Evolutionary conservation across 2,329 filamentous ascomycete genomes (phyloP), one percentile per base, ranked within the genome.

Genomic region (Diaporthe capsici): DNA sequence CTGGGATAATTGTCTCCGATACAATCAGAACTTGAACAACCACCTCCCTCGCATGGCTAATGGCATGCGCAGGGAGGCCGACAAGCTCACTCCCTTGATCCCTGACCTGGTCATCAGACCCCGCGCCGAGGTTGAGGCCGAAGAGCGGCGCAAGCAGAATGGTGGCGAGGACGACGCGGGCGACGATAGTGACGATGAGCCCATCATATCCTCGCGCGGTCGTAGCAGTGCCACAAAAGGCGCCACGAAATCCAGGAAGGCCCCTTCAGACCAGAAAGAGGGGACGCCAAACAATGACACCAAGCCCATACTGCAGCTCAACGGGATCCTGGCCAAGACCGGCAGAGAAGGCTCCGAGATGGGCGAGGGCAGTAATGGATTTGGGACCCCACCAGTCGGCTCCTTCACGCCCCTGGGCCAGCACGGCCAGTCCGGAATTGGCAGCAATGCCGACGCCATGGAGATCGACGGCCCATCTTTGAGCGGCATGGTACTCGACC

Each of bases 181-280:
- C 39, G 96, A 98, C 76, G 96, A 98, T 83, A 98, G 95, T 79
- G 96, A 98, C 81, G 96, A 98, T 82, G 96, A 98, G 84, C 97
- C 97, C 12, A 98, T 99, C 81, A 98, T 98, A 94, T 97, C 97
- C 75, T 98, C 96, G 68, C 92, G 97, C 78, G 97, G 97, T 72
- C 93, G 97, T 60, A 98, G 96, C 83, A 94, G 95, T 22, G 94
- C 91, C 42, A 94, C 94, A 79, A 96, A 94, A 82, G 93, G 95
- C 31, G 92, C 92, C 77, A 96, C 93, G 79, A 92, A 93, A 80
- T 92, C 93, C 28, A 91, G 95, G 71, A 96, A 95, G 80, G 93
- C 94, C 3, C 92, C 91, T 31, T 88, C 90, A 65, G 93, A 94
- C 75, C 91, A 92, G 78, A 93, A 94, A 78, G 95, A 98, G 83